These are phyloP conservation scores for Nectriaceae sp. DNA, from an alignment of 2,329 filamentous ascomycete genomes.

Conservation along the genomic window DNA sequence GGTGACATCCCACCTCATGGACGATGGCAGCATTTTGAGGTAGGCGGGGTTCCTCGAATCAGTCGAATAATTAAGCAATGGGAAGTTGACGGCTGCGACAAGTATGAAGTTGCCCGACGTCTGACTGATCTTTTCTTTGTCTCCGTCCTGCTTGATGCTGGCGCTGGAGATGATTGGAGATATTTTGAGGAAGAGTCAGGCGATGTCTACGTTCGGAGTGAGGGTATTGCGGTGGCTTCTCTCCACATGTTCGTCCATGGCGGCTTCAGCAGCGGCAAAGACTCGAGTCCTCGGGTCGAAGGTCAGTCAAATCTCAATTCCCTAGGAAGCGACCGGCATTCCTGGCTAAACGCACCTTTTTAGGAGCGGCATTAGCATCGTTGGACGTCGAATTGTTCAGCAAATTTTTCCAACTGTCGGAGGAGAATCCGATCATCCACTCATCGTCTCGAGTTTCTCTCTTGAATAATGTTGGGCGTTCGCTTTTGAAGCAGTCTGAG, in stretches of 20 bases:
- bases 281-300: constrained; percentile 29
- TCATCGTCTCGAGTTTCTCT: constrained; percentile 44
- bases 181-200: constrained; percentile 43
- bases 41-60: constrained; percentile 54
- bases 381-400: no score
- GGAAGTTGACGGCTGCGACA: constrained; percentile 42
- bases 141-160: constrained; percentile 59
- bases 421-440: constrained; percentile 48
- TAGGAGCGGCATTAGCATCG: no score
- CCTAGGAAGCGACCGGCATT: not conserved
- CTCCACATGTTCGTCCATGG: constrained; percentile 51
- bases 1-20: constrained; percentile 55
- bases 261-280: constrained; percentile 35
- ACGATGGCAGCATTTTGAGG: constrained; percentile 65
- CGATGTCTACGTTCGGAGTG: constrained; percentile 43
- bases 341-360: not conserved
- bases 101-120: constrained; percentile 50
- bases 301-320: constrained; percentile 26
- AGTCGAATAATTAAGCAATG: constrained; percentile 46
- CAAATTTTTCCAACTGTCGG: constrained; percentile 45
- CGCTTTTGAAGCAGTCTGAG: constrained; percentile 37
- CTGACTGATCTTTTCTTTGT: constrained; percentile 64
- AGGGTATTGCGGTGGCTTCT: constrained; percentile 53
- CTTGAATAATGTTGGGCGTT: constrained; percentile 43
- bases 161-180: constrained; percentile 51